A percentile compares a stretch with the other conserved stretches of the same genome.
Conservation (phyloP, 164 flowering plant species). For the Chimonanthus praecox region DNA sequence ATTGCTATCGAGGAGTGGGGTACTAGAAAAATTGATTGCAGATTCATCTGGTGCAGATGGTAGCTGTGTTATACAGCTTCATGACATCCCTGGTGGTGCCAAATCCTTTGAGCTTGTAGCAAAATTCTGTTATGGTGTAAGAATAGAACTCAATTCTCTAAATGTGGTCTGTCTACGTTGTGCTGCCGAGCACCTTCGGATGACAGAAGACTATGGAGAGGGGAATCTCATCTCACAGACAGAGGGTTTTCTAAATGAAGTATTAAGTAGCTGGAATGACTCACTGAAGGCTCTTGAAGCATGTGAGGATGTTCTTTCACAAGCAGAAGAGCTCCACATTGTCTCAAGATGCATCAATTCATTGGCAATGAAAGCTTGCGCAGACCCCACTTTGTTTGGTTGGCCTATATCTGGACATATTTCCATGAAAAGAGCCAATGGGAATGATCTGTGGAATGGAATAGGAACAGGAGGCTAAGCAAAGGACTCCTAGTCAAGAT, state of each 20-base stretch:
- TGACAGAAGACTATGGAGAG: constrained; percentile 64
- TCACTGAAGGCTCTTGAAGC: constrained; percentile 52
- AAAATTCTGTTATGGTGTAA: constrained; percentile 69
- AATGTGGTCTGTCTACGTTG: constrained; percentile 60
- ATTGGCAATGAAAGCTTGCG: constrained; percentile 58
- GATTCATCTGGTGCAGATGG: constrained; percentile 29
- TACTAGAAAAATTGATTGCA: constrained; percentile 41
- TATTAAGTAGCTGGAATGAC: constrained; percentile 53
- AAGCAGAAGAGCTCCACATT: constrained; percentile 59
- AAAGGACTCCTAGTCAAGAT: constrained; percentile 29
- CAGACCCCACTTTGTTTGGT: constrained; percentile 44
- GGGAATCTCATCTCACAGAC: constrained; percentile 51
- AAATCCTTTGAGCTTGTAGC: constrained; percentile 50
- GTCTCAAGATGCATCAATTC: constrained; percentile 65
- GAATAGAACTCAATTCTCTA: constrained; percentile 48
- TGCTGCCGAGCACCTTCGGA: constrained; percentile 64
- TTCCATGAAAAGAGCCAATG: constrained; percentile 21
- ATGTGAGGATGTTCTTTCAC: constrained; percentile 55
- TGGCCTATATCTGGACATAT: constrained; percentile 35
- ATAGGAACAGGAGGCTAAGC: constrained; percentile 31
- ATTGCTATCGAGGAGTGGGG: constrained; percentile 53
- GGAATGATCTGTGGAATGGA: constrained; percentile 53
- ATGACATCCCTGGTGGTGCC: constrained; percentile 72
- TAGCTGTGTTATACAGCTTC: constrained; percentile 36
- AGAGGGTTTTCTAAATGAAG: constrained; percentile 48